Base-by-base conservation (phyloP, 176 grass and related monocot genomes). In the Oryza coarctata region DNA sequence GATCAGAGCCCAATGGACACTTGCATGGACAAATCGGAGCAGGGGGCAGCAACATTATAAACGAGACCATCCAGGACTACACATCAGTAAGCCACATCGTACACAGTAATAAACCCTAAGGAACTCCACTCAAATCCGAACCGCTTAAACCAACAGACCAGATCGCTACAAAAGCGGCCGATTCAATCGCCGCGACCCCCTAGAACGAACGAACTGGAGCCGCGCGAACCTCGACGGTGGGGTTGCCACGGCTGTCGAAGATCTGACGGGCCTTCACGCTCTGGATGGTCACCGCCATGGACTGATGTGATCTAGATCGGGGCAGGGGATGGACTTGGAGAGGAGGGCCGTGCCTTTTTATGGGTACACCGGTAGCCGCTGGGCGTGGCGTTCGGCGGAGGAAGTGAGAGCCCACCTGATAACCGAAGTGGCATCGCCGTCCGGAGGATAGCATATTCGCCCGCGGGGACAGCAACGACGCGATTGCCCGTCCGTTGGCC, bases 201-300 rank as follows among this genome's bases (percentile, higher is more conserved):
- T 77, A 25, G 18, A 71, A 15, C 0, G 1, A 6, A 25, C 18
- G 58, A 40, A 4, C 39, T 6, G 41, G 44, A 10, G 10, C 25
- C 20, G 35, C 23, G 75, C 22, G 32, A 68, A 88, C 86, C 81
- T 88, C 87, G 7, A 80, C 87, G 61, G 87, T 88, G 45, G 87
- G 87, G 81, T 88, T 88, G 15, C 87, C 87, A 6, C 87, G 81
- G 75, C 86, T 88, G 75, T 88, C 87, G 47, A 88, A 88, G 81
- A 88, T 88, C 81, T 88, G 87, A 35, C 87, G 81, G 18, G 87
- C 87, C 86, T 84, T 88, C 43, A 88, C 87, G 68, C 32, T 57
- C 62, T 80, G 81, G 87, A 88, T 88, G 23, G 87, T 80, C 20
- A 68, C 84, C 84, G 76, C 82, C 82, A 84, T 84, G 23, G 82